phyloP scores from a whole-genome alignment of 1,139 yeast genomes.

The Yamadazyma buinensis region DNA sequence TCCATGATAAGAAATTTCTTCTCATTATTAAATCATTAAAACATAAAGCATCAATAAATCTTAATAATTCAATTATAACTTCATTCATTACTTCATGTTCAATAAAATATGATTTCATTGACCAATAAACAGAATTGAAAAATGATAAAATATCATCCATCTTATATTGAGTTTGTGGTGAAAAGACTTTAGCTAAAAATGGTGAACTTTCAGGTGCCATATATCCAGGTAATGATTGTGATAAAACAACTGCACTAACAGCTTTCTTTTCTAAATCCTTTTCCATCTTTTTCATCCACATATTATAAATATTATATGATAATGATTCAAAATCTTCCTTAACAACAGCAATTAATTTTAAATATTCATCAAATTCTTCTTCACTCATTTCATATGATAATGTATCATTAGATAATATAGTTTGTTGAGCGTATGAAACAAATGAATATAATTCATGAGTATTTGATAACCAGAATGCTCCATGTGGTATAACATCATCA shows the following conservation, averaged over 20 bases:
- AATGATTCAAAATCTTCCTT: conserved; percentile 92
- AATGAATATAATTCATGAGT: conserved; percentile 94
- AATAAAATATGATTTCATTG: conserved; percentile 87
- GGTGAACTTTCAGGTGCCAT: conserved; percentile 87
- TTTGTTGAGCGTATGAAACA: conserved; percentile 88
- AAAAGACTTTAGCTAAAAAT: conserved; percentile 78
- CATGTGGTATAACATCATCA: conserved; percentile 84
- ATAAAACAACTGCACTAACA: conserved; percentile 87
- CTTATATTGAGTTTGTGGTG: conserved; percentile 68
- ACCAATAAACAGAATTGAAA: conserved; percentile 88
- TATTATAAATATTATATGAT: conserved; percentile 90
- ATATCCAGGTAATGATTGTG: conserved; percentile 95
- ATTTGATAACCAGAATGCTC: conserved; percentile 97
- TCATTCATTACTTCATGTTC: conserved; percentile 84
- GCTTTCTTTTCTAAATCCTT: conserved; percentile 89
- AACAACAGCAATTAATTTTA: conserved; percentile 84
- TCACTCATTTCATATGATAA: conserved; percentile 83
- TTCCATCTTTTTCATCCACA: conserved; percentile 97
- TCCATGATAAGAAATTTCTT: conserved; percentile 93
- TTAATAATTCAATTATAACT: conserved; percentile 78
- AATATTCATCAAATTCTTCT: conserved; percentile 85
- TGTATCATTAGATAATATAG: conserved; percentile 79
- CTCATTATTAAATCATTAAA: conserved; percentile 96
- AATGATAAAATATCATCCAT: conserved; percentile 94
- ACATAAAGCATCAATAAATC: conserved; percentile 88